Base-by-base conservation (phyloP, 2,329 filamentous ascomycete genomes). In the Botrytis sinoallii region DNA sequence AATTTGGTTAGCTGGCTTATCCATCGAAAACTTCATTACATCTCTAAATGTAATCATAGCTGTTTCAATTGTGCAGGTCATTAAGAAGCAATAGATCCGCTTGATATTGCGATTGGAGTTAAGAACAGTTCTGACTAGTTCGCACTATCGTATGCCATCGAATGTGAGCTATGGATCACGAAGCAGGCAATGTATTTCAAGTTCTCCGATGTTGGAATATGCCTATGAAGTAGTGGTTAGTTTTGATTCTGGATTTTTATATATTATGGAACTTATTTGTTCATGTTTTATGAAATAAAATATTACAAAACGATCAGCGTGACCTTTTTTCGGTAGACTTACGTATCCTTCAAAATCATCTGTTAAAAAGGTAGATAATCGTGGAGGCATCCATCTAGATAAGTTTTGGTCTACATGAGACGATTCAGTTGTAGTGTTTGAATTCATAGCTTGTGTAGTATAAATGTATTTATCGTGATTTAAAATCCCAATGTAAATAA, bases 231-330 rank as follows among this genome's bases (percentile, higher is more conserved):
- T 44, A 18, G 2, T 32, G 0, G 8, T 64, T 1, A 64, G 61
- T 8, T 12, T 64, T 4, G 0, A 1, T 9, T 44, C 9, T 22
- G 18, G 4, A 12, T 44, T 0, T 2, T 44, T 22, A 6, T 29
- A 14, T 3, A 2, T 64, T 6, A 7, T 14, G 42, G 9, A 3
- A n/a, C n/a, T 44, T 6, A 44, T 40, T 44, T 64, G 25, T 29
- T 12, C 61, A 3, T 64, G 61, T 32, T 40, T 44, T 8, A 64
- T 64, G 1, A 64, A 64, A 44, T 64, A 40, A 6, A 64, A 64
- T 64, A 64, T 44, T 16, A 64, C 25, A 6, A 12, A 22, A n/a
- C 35, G 59, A 1, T 61, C 40, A 8, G 16, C 3, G 9, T 9
- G 61, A 8, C 52, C n/a, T 55, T 55, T n/a, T 55, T 3, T n/a